Conservation (phyloP, 805 yeast genomes). For the Metschnikowia colocasiae region DNA sequence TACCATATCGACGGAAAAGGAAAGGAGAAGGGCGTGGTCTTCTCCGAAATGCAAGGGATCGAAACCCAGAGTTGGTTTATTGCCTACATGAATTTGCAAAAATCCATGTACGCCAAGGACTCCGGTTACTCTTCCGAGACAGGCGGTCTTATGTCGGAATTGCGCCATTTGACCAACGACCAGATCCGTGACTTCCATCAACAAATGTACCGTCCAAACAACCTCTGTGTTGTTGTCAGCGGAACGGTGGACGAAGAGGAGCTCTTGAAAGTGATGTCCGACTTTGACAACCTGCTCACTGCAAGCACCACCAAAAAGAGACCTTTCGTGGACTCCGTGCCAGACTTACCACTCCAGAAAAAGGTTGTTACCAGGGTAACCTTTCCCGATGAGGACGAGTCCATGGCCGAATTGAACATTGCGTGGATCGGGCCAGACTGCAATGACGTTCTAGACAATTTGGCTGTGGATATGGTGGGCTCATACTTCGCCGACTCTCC, state of each 20-base stretch:
- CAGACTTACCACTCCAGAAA: constrained; percentile 41
- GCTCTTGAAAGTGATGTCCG: constrained; percentile 53
- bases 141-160: constrained; percentile 80
- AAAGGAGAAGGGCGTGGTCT: constrained; percentile 93
- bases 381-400: constrained; percentile 88
- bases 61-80: constrained; percentile 75
- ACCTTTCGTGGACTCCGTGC: constrained; percentile 74
- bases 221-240: constrained; percentile 75
- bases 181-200: constrained; percentile 75
- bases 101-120: constrained; percentile 47
- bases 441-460: constrained; percentile 46
- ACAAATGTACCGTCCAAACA: constrained; percentile 72
- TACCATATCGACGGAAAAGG: constrained; percentile 90
- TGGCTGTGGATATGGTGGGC: constrained; percentile 70
- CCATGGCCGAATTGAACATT: constrained; percentile 68
- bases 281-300: constrained; percentile 59
- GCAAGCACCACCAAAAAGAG: constrained; percentile 42
- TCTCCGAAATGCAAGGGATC: constrained; percentile 93
- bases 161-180: constrained; percentile 68
- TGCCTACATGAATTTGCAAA: constrained; percentile 56
- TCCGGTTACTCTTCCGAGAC: constrained; percentile 93
- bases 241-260: constrained; percentile 82
- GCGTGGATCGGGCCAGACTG: constrained; percentile 81
- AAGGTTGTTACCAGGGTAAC: constrained; percentile 50
- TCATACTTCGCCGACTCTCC: constrained; percentile 75